A percentile compares a stretch with the other conserved stretches of the same genome.
These are phyloP conservation scores for Trametes meyenii DNA, from an alignment of 768 basidiomycete species.

Conservation along the genomic window DNA sequence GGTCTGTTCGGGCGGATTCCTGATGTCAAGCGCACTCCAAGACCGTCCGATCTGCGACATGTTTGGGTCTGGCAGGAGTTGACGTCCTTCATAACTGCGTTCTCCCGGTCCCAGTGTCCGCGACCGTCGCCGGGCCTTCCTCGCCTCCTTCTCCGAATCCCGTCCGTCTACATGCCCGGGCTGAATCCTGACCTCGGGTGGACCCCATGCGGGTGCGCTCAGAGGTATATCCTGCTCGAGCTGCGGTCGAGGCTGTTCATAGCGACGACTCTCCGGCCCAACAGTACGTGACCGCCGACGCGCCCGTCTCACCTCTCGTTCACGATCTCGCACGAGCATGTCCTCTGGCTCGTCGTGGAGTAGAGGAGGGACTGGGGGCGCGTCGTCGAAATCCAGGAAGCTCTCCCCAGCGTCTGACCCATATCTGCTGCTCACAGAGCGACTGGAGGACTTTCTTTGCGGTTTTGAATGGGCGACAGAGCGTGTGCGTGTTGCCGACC, in stretches of 20 bases:
- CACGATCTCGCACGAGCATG: constrained; percentile 2
- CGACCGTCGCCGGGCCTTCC: constrained; percentile 14
- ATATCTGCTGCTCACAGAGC: constrained; percentile 19
- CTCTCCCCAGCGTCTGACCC: constrained; percentile 21
- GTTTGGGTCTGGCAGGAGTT: background rate
- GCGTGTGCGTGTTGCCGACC: constrained; percentile 36
- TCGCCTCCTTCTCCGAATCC: background rate
- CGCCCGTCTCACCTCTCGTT: constrained; percentile 15
- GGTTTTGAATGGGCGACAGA: constrained; percentile 28
- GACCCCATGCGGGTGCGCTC: no score
- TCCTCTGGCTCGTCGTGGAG: constrained; percentile 25
- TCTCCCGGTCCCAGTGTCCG: constrained; percentile 15
- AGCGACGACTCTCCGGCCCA: constrained; percentile 3
- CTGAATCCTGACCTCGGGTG: no score
- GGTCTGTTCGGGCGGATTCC: constrained; percentile 16
- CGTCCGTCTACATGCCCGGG: no score
- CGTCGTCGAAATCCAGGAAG: constrained; percentile 24
- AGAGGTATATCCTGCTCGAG: background rate
- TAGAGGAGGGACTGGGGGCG: constrained; percentile 24
- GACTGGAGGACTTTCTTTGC: constrained; percentile 29
- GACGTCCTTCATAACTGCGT: constrained; percentile 6
- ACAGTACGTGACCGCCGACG: constrained; percentile 19
- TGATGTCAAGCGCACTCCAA: constrained; percentile 22
- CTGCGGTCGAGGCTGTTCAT: constrained; percentile 1
- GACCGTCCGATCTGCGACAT: constrained; percentile 9